Base-by-base conservation (phyloP, 495 filamentous ascomycete species). In the Immersiella caudata region DNA sequence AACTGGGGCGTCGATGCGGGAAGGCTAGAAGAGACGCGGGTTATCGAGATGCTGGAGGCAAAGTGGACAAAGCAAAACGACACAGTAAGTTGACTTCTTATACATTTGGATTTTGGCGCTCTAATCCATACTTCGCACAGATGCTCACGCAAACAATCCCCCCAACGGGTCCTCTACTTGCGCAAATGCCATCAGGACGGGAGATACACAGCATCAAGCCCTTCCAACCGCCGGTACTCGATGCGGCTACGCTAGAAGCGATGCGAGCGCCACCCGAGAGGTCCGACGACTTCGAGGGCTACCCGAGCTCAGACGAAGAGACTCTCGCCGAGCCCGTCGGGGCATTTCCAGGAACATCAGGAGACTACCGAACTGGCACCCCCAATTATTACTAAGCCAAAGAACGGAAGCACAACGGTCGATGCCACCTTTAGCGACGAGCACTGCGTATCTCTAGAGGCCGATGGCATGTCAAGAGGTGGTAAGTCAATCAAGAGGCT, bases 51-150 rank as follows among this genome's bases (percentile, higher is more conserved):
- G 88, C 76, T 99, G 62, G 90, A 96, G 74, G 83, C 81, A 57
- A 97, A 96, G 75, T 99, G 95, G 95, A 85, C 84, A 33, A 93
- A 93, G 79, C 87, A 91, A 80, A 99, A 99, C 76, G 93, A 97
- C 79, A 96, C 91, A 16, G 92, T 97, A 75, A 80, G 90, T 84
- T 22, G 21, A 25, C 0, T 2, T 46, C 40, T 46, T 14, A 4
- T 18, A 14, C 40, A 12, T 12, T 14, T 12, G 5, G 2, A 5
- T 14, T 12, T 14, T 18, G 40, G 29, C 29, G 4, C 29, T 46
- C 40, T 46, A 46, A 46, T 12, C 14, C 40, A 2, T 12, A 46
- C 5, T 12, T 51, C 24, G 4, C 35, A 51, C 60, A 94, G 92
- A 90, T 96, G 51, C 90, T 92, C 62, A 90, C 91, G 0, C 94